Evolutionary conservation across 345 rosid genomes (phyloP).

Genomic region (Raphanus raphanistrum): DNA sequence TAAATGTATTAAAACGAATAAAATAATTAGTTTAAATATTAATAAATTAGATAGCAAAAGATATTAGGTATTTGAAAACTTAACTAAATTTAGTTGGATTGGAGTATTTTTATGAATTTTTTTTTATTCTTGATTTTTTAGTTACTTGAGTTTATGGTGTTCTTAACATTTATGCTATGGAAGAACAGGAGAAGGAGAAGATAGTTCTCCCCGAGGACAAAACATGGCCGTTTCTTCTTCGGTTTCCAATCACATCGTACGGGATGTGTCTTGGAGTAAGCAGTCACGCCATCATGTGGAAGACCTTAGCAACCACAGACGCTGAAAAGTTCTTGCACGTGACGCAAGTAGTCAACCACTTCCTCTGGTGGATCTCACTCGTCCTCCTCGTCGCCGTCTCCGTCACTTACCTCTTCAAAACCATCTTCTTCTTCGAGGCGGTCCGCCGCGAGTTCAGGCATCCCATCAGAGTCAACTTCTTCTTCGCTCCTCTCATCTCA

Average conservation of each 20-base stretch:
- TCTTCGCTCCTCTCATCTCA: slow-evolving; percentile 89
- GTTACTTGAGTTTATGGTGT: neutral
- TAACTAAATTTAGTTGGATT: neutral
- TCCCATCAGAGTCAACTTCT: slow-evolving; percentile 87
- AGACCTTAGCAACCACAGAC: slow-evolving; percentile 59
- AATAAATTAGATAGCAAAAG: no score
- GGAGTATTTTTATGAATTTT: neutral
- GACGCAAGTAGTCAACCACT: slow-evolving; percentile 43
- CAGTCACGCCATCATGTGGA: slow-evolving; percentile 95
- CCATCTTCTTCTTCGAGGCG: slow-evolving; percentile 75
- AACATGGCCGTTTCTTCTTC: slow-evolving; percentile 89
- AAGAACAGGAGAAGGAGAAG: slow-evolving; percentile 61
- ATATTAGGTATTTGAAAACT: no score
- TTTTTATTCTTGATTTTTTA: neutral
- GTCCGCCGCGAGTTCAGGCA: slow-evolving; percentile 86
- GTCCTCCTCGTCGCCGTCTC: slow-evolving; percentile 51
- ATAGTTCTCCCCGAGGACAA: slow-evolving; percentile 74
- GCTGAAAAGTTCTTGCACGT: slow-evolving; percentile 75
- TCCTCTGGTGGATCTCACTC: slow-evolving; percentile 71
- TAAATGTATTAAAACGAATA: neutral
- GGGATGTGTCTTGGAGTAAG: slow-evolving; percentile 93
- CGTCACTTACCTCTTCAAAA: slow-evolving; percentile 59
- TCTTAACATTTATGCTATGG: neutral
- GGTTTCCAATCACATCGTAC: slow-evolving; percentile 74
- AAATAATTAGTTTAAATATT: no score